Base-by-base conservation (phyloP, 1,139 yeast species). In the Diutina mesorugosa region DNA sequence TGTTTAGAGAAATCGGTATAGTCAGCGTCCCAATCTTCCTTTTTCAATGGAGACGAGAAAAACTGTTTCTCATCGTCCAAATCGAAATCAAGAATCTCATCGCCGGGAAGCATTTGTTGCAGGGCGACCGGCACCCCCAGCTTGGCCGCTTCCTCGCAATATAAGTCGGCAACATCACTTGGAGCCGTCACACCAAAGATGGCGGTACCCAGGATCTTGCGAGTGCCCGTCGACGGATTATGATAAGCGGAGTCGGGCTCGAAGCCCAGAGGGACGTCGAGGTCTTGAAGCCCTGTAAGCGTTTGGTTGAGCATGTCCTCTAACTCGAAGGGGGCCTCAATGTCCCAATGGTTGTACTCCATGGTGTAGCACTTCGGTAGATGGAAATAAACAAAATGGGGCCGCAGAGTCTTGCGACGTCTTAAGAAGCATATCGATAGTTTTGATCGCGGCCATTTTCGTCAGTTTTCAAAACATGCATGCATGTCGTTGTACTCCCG, bases 131-230 rank as follows among this genome's bases (percentile, higher is more conserved):
- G 55, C 55, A 65, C 68, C 45, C 69, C 65, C 6, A 58, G 56
- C 29, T 79, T 68, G 0, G 81, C 76, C 29, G 81, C 65, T 38
- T 77, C 82, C 56, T 79, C 73, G 60, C 74, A 79, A 64, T 83
- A 87, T 5, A 41, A n/a, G 35, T 26, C 47, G 18, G 47, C 54
- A 9, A 38, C 47, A 10, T 12, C 46, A 4, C 32, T 10, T 12
- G 35, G 47, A 16, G 32, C 46, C 10, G 32, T 16, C 32, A 78
- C 82, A 0, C 87, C 87, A 65, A 83, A 83, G 47, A 82, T 83
- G 7, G 86, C 86, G 1, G 87, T 82, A 8, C 87, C 87, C 67
- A 85, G 80, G 41, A 68, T 66, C 59, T 73, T 73, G 55, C 79
- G 64, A 58, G 76, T 80, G 12, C 52, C 65, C 67, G 46, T 55